These are phyloP conservation scores for Ogataea hybrid DNA, from an alignment of 1,139 yeast species.

Conservation along the genomic window DNA sequence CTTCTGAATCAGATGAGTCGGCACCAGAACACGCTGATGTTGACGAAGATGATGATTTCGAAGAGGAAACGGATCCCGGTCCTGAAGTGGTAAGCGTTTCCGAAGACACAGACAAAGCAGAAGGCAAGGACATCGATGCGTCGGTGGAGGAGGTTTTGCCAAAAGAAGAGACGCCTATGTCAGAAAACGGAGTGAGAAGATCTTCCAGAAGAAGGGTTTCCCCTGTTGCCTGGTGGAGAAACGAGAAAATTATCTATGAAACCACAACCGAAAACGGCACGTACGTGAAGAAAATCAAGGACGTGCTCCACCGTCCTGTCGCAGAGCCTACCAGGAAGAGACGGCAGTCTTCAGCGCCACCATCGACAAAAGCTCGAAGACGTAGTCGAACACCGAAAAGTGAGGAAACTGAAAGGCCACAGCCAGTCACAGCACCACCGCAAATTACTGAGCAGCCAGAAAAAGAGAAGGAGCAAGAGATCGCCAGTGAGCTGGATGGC, in stretches of 20 bases:
- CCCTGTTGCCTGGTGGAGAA: conserved; percentile 85
- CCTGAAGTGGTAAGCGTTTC: conserved; percentile 6
- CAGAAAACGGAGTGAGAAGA: conserved; percentile 34
- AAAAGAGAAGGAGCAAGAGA: conserved; percentile 22
- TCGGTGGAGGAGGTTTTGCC: conserved; percentile 3
- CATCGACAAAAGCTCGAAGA: conserved; percentile 8
- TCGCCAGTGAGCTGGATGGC: conserved; percentile 35
- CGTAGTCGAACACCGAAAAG: conserved; percentile 6
- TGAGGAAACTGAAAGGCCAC: not conserved
- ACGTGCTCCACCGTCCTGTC: conserved; percentile 41
- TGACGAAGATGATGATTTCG: conserved; percentile 8
- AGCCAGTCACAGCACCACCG: not conserved
- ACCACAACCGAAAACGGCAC: conserved; percentile 42
- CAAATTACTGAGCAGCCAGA: conserved; percentile 7
- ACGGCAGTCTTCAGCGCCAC: conserved; percentile 14
- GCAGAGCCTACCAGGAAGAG: conserved; percentile 9
- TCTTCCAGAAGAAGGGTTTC: conserved; percentile 67
- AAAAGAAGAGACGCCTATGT: conserved; percentile 17
- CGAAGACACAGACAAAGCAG: conserved; percentile 17
- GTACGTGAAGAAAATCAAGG: conserved; percentile 59
- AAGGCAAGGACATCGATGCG: conserved; percentile 1
- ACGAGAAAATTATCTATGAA: conserved; percentile 70
- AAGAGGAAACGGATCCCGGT: conserved; percentile 1
- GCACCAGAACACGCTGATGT: conserved; percentile 2
- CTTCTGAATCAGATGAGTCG: not conserved